Evolutionary conservation across 2,329 filamentous ascomycete genomes (phyloP), one percentile per base, ranked within the genome.

Genomic region (Aspergillus sp.): DNA sequence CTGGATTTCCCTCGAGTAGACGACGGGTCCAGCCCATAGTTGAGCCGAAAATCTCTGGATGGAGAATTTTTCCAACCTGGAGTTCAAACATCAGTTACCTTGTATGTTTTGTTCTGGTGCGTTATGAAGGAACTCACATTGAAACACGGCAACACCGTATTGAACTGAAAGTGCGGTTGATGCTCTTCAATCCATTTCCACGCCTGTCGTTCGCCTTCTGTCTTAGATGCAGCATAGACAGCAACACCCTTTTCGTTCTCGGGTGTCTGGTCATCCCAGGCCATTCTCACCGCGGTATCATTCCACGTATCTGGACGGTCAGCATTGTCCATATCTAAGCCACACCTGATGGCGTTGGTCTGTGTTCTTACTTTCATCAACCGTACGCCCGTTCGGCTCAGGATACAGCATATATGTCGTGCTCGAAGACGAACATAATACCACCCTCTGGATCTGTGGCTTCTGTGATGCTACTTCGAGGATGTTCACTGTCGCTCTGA

Each of bases 131-230:
- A 1, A 35, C 49, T 34, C 30, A 61, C 59, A 19, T 65, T 70
- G 1, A 57, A 55, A 45, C 66, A 66, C 1, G 63, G 64, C 5
- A 66, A 42, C 5, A 66, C 54, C 0, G 68, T 57, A 45, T 76
- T 74, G 12, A 73, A 63, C 4, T 65, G 63, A 50, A 78, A 77
- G 0, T 46, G 30, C 0, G 72, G 69, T 9, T 71, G 68, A 7
- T 70, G 64, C 39, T 73, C 65, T 38, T 66, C 54, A 26, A 73
- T 55, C 54, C 69, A 77, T 36, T 69, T 67, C 72, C 73, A 76
- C 8, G 73, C 57, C 5, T 66, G 67, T 29, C 68, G 67, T 56
- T 78, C 75, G 0, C 63, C 66, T 48, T 72, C 65, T 0, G 64
- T 68, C 52, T 79, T 79, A 42, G 66, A 67, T 1, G 73, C 74